Conservation (phyloP, 2,329 filamentous ascomycete species). For the Arthrobotrys iridis region DNA sequence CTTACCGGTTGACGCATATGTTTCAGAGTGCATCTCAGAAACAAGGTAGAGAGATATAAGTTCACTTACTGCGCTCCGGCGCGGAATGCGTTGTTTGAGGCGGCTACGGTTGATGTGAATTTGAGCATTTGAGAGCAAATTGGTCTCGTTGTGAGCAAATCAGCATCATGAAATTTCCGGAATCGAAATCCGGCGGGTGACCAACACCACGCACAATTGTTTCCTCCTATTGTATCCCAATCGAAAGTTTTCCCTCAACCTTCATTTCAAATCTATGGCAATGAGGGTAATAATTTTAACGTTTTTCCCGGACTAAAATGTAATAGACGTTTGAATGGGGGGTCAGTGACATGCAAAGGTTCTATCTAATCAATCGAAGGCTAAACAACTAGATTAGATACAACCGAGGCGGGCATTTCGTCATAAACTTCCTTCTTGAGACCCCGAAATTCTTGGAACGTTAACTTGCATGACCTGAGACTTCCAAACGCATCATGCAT, state of each 20-base stretch:
- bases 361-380: not conserved
- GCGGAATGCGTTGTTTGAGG: constrained; percentile 35
- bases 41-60: not conserved
- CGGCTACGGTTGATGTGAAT: constrained; percentile 1
- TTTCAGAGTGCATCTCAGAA: not conserved
- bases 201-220: not conserved
- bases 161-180: constrained; percentile 36
- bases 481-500: constrained; percentile 5
- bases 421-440: constrained; percentile 18
- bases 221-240: not conserved
- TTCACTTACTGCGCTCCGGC: not conserved
- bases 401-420: constrained; percentile 13
- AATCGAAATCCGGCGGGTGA: not conserved
- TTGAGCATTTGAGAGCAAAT: constrained; percentile 8
- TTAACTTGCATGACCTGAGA: constrained; percentile 24
- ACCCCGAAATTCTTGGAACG: constrained; percentile 3
- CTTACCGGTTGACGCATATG: not conserved
- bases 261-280: too few species aligned
- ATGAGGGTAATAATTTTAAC: not conserved
- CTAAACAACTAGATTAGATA: constrained; percentile 2
- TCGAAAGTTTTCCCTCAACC: not conserved
- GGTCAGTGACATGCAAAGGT: not conserved
- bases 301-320: not conserved
- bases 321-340: not conserved
- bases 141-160: constrained; percentile 30